Conservation (phyloP, 352 stramenopile genomes). For the Phytopythium vexans region DNA sequence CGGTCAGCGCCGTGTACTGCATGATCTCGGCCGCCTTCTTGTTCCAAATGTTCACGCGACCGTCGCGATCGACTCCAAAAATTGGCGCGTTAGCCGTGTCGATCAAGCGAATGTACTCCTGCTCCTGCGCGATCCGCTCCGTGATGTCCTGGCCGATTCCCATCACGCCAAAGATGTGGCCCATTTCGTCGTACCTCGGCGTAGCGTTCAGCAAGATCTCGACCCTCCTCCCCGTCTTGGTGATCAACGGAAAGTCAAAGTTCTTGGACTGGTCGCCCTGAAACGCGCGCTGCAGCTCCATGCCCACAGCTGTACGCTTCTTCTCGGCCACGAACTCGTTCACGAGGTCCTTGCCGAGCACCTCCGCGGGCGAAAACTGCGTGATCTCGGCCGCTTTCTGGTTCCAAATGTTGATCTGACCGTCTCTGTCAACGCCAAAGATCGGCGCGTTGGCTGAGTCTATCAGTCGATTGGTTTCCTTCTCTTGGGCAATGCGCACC, state of each 20-base stretch:
- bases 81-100: constrained; percentile 81
- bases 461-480: constrained; percentile 56
- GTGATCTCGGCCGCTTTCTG: constrained; percentile 81
- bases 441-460: constrained; percentile 69
- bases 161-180: constrained; percentile 59
- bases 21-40: constrained; percentile 77
- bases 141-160: constrained; percentile 73
- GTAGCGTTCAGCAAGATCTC: constrained; percentile 79
- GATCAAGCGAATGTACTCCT: constrained; percentile 77
- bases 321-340: constrained; percentile 60
- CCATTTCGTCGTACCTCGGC: constrained; percentile 47
- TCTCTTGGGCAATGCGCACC: constrained; percentile 54
- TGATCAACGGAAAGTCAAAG: constrained; percentile 79
- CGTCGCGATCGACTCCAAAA: too few species aligned
- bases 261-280: constrained; percentile 54
- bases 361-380: constrained; percentile 82
- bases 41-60: constrained; percentile 84
- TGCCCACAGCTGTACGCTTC: constrained; percentile 51
- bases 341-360: constrained; percentile 58
- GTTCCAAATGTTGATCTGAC: constrained; percentile 85
- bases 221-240: constrained; percentile 59
- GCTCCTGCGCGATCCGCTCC: constrained; percentile 57
- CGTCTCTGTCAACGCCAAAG: constrained; percentile 61
- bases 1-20: constrained; percentile 64
- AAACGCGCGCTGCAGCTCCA: constrained; percentile 51